A percentile compares a stretch with the other conserved stretches of the same genome.
Evolutionary conservation across 2,329 filamentous ascomycete genomes (phyloP).

Genomic region (Penicillium aurantiogriseum): DNA sequence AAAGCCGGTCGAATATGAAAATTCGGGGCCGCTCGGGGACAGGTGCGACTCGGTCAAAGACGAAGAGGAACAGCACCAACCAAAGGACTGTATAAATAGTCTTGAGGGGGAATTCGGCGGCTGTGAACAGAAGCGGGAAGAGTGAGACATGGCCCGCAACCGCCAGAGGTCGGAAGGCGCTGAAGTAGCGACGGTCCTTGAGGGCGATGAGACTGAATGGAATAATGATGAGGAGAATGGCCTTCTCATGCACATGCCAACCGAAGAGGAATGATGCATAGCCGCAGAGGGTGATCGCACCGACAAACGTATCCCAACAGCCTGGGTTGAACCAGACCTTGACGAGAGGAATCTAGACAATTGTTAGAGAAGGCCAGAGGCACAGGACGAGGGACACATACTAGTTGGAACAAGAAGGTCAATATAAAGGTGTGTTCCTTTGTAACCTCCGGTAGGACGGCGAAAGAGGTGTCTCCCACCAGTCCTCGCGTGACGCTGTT

Average conservation of each 20-base stretch:
- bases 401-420: slow-evolving; percentile 77
- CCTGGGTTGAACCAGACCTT: slow-evolving; percentile 78
- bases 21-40: slow-evolving; percentile 76
- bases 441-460: slow-evolving; percentile 82
- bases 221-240: slow-evolving; percentile 88
- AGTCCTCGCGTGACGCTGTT: slow-evolving; percentile 89
- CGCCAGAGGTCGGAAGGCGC: slow-evolving; percentile 85
- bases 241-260: slow-evolving; percentile 99
- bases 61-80: slow-evolving; percentile 80
- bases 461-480: slow-evolving; percentile 91
- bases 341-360: slow-evolving; percentile 63
- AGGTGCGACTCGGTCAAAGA: slow-evolving; percentile 83
- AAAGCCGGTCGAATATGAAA: slow-evolving; percentile 88
- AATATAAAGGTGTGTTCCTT: slow-evolving; percentile 77
- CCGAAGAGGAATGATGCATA: slow-evolving; percentile 97
- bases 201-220: slow-evolving; percentile 92
- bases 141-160: slow-evolving; percentile 93
- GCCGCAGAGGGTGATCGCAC: slow-evolving; percentile 84
- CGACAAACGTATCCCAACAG: slow-evolving; percentile 88
- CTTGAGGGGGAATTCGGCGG: slow-evolving; percentile 91
- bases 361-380: slow-evolving; percentile 15
- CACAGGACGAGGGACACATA: slow-evolving; percentile 34
- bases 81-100: slow-evolving; percentile 89
- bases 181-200: slow-evolving; percentile 83
- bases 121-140: slow-evolving; percentile 89